phyloP scores from a whole-genome alignment of 768 basidiomycete genomes.

The Tulasnella sp. region DNA sequence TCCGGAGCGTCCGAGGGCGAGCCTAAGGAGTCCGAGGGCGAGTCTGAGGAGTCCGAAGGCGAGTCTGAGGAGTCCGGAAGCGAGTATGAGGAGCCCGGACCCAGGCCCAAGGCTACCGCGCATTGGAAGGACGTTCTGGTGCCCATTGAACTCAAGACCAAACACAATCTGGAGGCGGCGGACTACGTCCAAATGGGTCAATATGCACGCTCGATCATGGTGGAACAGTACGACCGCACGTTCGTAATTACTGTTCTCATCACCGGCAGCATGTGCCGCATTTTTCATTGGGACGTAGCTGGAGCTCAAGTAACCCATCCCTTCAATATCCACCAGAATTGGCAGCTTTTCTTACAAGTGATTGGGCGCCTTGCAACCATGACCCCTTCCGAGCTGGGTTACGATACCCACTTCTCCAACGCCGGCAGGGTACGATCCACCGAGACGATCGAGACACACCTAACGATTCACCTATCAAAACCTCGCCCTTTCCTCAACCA shows the following conservation, averaged over 20 bases:
- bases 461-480: neutral
- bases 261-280: neutral
- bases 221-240: neutral
- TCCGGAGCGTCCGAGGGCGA: too few species aligned
- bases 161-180: neutral
- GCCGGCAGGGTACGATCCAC: neutral
- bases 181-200: neutral
- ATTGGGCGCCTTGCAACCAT: neutral
- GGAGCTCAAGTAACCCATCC: neutral
- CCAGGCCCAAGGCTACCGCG: too few species aligned
- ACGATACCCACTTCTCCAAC: too few species aligned
- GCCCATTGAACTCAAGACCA: neutral
- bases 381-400: too few species aligned
- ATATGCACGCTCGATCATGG: neutral
- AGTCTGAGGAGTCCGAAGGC: too few species aligned
- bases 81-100: neutral
- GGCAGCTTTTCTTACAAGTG: neutral
- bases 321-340: neutral
- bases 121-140: neutral
- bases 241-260: neutral
- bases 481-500: neutral
- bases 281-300: neutral
- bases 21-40: too few species aligned
- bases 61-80: too few species aligned
- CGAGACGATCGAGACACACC: neutral